Conservation (phyloP, 768 basidiomycete species). For the Tricholoma terreum region DNA sequence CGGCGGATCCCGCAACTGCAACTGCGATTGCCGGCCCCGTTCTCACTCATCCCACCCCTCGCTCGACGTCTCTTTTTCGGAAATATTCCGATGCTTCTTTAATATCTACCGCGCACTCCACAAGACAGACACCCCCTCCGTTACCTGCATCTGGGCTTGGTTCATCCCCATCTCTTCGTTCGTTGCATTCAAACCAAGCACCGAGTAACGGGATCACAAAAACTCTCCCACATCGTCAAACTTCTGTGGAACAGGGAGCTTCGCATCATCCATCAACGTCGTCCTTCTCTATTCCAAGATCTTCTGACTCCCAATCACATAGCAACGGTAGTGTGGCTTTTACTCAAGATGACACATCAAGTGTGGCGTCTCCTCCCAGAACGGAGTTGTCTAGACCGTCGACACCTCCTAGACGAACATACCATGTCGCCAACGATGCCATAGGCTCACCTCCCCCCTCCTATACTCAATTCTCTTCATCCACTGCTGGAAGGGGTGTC, state of each 20-base stretch:
- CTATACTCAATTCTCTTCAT: conserved; percentile 28
- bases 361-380: not conserved
- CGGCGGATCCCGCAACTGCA: conserved; percentile 15
- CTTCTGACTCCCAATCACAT: conserved; percentile 15
- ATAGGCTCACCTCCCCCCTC: conserved; percentile 44
- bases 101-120: conserved; percentile 7
- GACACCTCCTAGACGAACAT: conserved; percentile 37
- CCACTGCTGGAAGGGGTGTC: conserved; percentile 1
- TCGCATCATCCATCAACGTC: conserved; percentile 16
- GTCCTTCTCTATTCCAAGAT: conserved; percentile 18
- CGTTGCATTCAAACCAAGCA: conserved; percentile 15
- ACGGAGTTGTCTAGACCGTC: conserved; percentile 5
- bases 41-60: conserved; percentile 30
- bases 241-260: conserved; percentile 7
- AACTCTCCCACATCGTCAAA: conserved; percentile 4
- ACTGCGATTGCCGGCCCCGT: conserved; percentile 14
- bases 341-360: conserved; percentile 7
- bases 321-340: conserved; percentile 10
- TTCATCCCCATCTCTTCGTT: conserved; percentile 18
- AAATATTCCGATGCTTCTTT: conserved; percentile 31
- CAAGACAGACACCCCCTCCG: conserved; percentile 2
- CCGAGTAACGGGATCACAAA: not conserved
- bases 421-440: conserved; percentile 40
- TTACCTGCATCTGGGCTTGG: conserved; percentile 4
- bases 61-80: conserved; percentile 34